Evolutionary conservation across 2,329 filamentous ascomycete genomes (phyloP).

Genomic region (Dactylonectria macrodidyma): DNA sequence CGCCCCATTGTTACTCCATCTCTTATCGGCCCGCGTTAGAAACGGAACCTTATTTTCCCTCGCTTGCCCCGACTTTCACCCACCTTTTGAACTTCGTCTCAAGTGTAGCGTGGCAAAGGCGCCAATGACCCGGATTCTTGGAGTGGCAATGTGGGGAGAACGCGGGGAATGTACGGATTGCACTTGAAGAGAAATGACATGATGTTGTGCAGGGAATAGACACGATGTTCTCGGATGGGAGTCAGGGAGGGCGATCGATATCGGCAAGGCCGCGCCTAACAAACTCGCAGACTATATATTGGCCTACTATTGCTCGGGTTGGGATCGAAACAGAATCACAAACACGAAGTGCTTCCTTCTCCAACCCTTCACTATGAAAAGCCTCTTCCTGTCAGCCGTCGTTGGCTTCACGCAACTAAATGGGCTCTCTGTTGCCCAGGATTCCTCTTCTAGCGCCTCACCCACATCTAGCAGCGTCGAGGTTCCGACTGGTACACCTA

Average conservation of each 20-base stretch:
- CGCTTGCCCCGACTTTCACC: neutral
- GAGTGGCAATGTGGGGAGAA: neutral
- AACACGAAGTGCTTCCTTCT: neutral
- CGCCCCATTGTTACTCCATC: neutral
- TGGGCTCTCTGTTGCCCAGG: neutral
- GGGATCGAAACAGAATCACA: neutral
- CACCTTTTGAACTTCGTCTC: neutral
- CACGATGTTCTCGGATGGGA: neutral
- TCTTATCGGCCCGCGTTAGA: conserved; percentile 2
- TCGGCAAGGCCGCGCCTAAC: neutral
- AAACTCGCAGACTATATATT: neutral
- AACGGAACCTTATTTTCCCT: neutral
- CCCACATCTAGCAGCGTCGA: neutral
- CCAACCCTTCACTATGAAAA: neutral
- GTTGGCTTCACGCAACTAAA: neutral
- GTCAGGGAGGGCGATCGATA: neutral
- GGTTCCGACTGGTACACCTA: conserved; percentile 43
- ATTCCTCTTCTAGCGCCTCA: neutral
- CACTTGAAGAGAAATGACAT: neutral
- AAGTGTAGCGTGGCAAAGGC: neutral
- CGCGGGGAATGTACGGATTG: neutral
- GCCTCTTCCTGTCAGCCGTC: neutral
- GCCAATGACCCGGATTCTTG: neutral
- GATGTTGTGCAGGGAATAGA: neutral
- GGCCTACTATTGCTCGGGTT: neutral